phyloP scores from a whole-genome alignment of 805 yeast genomes.

The Spathaspora boniae region DNA sequence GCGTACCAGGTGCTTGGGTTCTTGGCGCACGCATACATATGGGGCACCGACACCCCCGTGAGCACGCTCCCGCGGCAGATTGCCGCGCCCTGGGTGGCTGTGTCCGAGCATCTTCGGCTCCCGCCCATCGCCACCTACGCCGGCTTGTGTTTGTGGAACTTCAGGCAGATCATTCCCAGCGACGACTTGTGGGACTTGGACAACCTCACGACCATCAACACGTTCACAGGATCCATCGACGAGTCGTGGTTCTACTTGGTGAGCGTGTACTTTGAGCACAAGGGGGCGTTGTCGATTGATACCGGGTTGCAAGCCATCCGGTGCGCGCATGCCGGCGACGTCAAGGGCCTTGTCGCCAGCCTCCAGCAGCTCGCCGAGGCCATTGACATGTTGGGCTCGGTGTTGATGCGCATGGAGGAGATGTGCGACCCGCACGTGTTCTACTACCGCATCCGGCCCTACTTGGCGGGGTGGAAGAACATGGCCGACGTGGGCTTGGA shows the following conservation, averaged over 20 bases:
- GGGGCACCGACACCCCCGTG: conserved; percentile 68
- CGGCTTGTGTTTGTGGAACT: conserved; percentile 86
- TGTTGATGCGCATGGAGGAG: conserved; percentile 81
- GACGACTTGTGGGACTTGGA: conserved; percentile 51
- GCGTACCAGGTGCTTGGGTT: conserved; percentile 81
- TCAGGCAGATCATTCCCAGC: conserved; percentile 53
- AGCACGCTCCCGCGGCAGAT: conserved; percentile 64
- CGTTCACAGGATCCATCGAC: conserved; percentile 87
- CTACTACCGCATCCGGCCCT: conserved; percentile 83
- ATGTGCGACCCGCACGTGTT: conserved; percentile 94
- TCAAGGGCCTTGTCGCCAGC: conserved; percentile 35
- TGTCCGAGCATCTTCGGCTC: conserved; percentile 57
- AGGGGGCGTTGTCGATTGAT: conserved; percentile 69
- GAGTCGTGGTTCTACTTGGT: conserved; percentile 94
- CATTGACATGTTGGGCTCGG: conserved; percentile 69
- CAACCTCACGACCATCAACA: conserved; percentile 71
- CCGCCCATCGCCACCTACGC: conserved; percentile 92
- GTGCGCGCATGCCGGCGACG: conserved; percentile 47
- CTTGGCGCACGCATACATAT: conserved; percentile 82
- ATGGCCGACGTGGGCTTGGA: conserved; percentile 81
- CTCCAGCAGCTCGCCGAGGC: conserved; percentile 69
- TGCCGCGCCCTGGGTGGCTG: conserved; percentile 65
- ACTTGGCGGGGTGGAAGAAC: conserved; percentile 89
- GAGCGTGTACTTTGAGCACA: conserved; percentile 79
- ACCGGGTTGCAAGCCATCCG: conserved; percentile 66